Conservation (phyloP, 169 alveolate species). For the Cryptosporidium canis region DNA sequence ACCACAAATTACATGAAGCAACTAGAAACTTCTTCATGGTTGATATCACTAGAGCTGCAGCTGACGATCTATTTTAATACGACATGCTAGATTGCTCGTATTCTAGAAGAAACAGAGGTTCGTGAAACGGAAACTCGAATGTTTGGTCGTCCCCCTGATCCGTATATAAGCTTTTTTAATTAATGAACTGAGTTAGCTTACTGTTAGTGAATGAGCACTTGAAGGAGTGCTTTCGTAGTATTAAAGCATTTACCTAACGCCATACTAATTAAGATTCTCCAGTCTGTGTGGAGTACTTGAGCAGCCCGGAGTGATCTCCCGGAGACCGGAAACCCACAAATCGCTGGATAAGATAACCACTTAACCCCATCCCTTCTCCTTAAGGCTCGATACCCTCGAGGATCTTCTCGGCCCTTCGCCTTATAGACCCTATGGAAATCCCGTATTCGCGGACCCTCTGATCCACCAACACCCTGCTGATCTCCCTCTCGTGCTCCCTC, state of each 20-base stretch:
- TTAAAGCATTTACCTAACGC: neutral
- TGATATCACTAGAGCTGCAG: slow-evolving; percentile 71
- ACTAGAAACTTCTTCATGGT: slow-evolving; percentile 65
- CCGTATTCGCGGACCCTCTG: neutral
- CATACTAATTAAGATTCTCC: neutral
- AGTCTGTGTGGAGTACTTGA: neutral
- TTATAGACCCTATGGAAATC: neutral
- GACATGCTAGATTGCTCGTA: neutral
- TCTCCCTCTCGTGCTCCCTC: neutral
- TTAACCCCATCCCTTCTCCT: neutral
- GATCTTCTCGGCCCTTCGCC: neutral
- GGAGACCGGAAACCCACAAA: neutral
- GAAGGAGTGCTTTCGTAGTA: neutral
- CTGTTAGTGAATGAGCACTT: neutral
- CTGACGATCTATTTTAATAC: slow-evolving; percentile 59
- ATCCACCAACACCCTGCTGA: neutral
- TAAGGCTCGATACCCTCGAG: neutral
- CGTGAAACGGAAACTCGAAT: neutral
- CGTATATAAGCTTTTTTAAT: neutral
- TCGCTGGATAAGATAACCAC: neutral
- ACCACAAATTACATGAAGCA: slow-evolving; percentile 61
- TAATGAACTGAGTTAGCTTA: neutral
- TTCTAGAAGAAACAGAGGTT: neutral
- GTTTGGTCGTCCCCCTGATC: neutral
- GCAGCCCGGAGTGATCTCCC: neutral